These are phyloP conservation scores for Komagataella phaffii DNA, from an alignment of 805 yeast genomes.

Conservation along the genomic window DNA sequence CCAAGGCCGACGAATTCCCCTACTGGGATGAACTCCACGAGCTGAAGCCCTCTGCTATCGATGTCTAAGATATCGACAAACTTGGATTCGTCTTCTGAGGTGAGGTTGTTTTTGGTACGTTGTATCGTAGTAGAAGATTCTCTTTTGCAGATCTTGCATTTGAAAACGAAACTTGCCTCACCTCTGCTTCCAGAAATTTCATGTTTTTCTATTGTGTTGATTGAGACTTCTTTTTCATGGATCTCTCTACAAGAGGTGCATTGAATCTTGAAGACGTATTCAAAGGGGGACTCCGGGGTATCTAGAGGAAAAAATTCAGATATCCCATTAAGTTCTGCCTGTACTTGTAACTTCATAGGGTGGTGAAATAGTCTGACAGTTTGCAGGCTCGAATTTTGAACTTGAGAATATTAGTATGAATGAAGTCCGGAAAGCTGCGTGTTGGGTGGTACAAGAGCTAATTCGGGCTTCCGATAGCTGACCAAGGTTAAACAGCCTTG, in stretches of 20 bases:
- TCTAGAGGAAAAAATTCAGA: conserved; percentile 39
- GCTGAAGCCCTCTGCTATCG: conserved; percentile 79
- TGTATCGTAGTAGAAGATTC: conserved; percentile 13
- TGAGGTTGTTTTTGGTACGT: conserved; percentile 14
- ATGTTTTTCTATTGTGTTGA: conserved; percentile 53
- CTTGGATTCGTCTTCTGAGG: conserved; percentile 26
- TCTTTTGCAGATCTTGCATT: conserved; percentile 51
- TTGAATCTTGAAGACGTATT: conserved; percentile 57
- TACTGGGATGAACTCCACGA: conserved; percentile 52
- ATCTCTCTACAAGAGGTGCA: conserved; percentile 73
- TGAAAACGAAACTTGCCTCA: conserved; percentile 70
- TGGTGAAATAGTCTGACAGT: neutral
- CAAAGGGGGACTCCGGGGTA: conserved; percentile 45
- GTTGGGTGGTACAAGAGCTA: neutral
- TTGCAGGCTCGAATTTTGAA: neutral
- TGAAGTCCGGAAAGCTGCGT: neutral
- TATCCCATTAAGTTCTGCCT: conserved; percentile 22
- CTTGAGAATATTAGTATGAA: too few relatives aligned
- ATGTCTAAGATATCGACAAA: conserved; percentile 43
- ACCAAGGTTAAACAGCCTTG: too few relatives aligned
- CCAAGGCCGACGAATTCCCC: conserved; percentile 9
- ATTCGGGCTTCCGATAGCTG: too few relatives aligned
- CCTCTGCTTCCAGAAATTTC: conserved; percentile 65
- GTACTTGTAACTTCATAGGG: conserved; percentile 11
- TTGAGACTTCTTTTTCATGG: conserved; percentile 57